These are phyloP conservation scores for Candida koratica DNA, from an alignment of 805 yeast genomes.

Conservation along the genomic window DNA sequence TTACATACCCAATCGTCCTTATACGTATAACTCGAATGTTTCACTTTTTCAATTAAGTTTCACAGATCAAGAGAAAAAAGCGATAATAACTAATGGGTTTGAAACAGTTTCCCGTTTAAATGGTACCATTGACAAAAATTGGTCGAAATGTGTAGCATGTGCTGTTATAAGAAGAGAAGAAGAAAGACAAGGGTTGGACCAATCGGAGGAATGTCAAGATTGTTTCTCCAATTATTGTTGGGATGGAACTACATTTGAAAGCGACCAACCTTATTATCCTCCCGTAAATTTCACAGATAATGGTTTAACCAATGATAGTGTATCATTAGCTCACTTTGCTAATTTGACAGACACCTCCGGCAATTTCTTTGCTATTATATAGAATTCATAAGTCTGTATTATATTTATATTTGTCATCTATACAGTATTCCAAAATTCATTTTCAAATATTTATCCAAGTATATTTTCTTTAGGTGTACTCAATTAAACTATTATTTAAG, in stretches of 20 bases:
- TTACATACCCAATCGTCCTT: constrained; percentile 38
- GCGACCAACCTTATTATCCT: constrained; percentile 15
- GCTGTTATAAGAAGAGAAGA: constrained; percentile 39
- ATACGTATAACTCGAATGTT: constrained; percentile 29
- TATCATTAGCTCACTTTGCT: constrained; percentile 1
- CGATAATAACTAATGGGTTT: constrained; percentile 35
- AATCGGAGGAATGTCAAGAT: constrained; percentile 32
- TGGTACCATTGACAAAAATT: constrained; percentile 33
- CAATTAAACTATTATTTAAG: too few relatives aligned
- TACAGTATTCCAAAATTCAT: too few relatives aligned
- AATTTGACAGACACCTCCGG: background rate
- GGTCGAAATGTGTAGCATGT: constrained; percentile 40
- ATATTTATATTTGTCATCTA: too few relatives aligned
- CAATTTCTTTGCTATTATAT: too few relatives aligned
- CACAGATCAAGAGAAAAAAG: constrained; percentile 33
- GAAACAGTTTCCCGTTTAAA: constrained; percentile 32
- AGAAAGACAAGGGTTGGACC: constrained; percentile 36
- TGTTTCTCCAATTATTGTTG: constrained; percentile 39
- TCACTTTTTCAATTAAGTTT: constrained; percentile 32
- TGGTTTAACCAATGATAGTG: constrained; percentile 27
- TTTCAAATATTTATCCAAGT: too few relatives aligned
- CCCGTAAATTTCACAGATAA: constrained; percentile 27
- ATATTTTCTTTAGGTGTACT: too few relatives aligned
- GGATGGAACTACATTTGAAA: constrained; percentile 27
- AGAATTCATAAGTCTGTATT: too few relatives aligned